Conservation (phyloP, 768 basidiomycete species). For the Aureoboletus auriporus region DNA sequence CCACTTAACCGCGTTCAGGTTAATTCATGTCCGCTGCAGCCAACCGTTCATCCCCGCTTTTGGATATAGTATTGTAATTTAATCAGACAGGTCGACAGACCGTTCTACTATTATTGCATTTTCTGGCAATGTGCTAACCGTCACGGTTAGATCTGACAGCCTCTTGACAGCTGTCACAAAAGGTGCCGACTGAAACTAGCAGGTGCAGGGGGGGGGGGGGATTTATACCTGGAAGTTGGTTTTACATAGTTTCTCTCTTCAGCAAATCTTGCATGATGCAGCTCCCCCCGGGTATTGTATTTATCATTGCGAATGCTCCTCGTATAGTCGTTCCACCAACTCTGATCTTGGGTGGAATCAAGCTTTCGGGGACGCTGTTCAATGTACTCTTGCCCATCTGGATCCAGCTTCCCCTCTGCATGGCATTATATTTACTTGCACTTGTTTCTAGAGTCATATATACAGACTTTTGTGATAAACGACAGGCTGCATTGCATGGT, state of each 20-base stretch:
- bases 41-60: too few relatives aligned
- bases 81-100: too few relatives aligned
- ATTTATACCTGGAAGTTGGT: too few relatives aligned
- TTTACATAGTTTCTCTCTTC: not conserved
- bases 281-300: conserved; percentile 32
- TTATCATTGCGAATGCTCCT: conserved; percentile 24
- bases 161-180: too few relatives aligned
- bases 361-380: conserved; percentile 8
- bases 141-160: too few relatives aligned
- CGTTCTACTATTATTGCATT: too few relatives aligned
- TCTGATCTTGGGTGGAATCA: conserved; percentile 12
- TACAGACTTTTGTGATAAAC: conserved; percentile 11
- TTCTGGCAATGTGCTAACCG: too few relatives aligned
- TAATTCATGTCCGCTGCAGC: too few relatives aligned
- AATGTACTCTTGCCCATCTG: conserved; percentile 9
- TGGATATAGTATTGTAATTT: too few relatives aligned
- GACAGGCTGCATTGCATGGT: conserved; percentile 15
- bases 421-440: conserved; percentile 23
- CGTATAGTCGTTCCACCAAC: conserved; percentile 17
- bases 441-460: conserved; percentile 13
- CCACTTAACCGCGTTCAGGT: too few relatives aligned
- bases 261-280: conserved; percentile 15
- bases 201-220: too few relatives aligned
- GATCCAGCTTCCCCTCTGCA: conserved; percentile 12
- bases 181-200: too few relatives aligned